Evolutionary conservation across 1,284 basidiomycete genomes (phyloP), one percentile per base, ranked within the genome.

Genomic region (Mrakiaceae sp.): DNA sequence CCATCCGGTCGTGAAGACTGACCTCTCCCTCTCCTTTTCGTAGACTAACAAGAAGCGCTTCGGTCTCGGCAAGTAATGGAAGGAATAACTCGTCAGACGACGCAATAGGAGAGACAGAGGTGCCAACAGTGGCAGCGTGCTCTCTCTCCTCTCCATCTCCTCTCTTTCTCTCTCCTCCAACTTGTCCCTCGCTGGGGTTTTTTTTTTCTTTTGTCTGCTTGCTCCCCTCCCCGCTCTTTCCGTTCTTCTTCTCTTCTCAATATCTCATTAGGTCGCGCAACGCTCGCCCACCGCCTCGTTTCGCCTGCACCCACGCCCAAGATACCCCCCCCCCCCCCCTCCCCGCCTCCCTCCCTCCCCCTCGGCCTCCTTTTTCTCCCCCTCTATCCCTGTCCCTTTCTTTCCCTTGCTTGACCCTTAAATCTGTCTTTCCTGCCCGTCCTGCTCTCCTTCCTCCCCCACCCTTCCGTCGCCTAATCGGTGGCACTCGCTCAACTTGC

Each of bases 161-260:
- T 27, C 27, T 10, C 7, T 39, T 55, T 50, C 27, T 42, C 42
- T 55, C 40, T 67, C 44, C 14, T 78, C 78, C 68, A 79, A 80
- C 58, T 74, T 78, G 39, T 68, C 64, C 60, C 78, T 75, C 70
- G 90, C 79, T 63, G 78, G 82, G 6, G 5, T 9, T 40, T 48
- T 16, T 8, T 3, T 49, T 59, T 11, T 48, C 39, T 10, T 44
- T 3, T 59, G 11, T 43, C n/a, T 16, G 44, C n/a, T n/a, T 48
- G 42, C 39, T 8, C 16, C 16, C 52, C 52, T 10, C 43, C 56
- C 12, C 12, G 8, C n/a, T n/a, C 46, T 40, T 61, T 16, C 52
- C 8, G 10, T 47, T 47, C 43, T 54, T 42, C 16, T n/a, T 47
- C 1, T 54, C 39, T 54, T 62, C 52, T 27, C 48, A 39, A 3